These are phyloP conservation scores for Pseudevernia furfuracea DNA, from an alignment of 495 filamentous ascomycete species.

Conservation along the genomic window DNA sequence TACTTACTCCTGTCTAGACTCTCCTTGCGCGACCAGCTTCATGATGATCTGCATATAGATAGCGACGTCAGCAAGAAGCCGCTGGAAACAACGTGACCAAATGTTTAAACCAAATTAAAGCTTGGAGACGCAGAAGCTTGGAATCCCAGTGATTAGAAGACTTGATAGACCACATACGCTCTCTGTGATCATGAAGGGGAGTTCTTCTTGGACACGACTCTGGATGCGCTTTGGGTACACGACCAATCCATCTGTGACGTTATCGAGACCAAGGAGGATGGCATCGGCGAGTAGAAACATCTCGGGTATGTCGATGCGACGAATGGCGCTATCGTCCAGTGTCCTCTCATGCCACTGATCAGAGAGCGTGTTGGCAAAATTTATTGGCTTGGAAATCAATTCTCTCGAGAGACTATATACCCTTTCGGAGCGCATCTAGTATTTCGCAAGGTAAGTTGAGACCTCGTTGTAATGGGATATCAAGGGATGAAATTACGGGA, in stretches of 20 bases:
- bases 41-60: constrained; percentile 67
- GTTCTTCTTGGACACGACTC: too few relatives aligned
- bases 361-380: constrained; percentile 68
- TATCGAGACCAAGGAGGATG: constrained; percentile 70
- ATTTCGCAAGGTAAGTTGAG: constrained; percentile 30
- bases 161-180: not conserved
- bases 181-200: too few relatives aligned
- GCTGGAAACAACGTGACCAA: constrained; percentile 68
- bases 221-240: too few relatives aligned
- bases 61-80: constrained; percentile 64
- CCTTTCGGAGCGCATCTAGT: constrained; percentile 40
- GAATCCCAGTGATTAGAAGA: constrained; percentile 51
- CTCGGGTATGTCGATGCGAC: constrained; percentile 70
- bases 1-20: constrained; percentile 61
- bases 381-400: constrained; percentile 56
- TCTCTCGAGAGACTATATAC: constrained; percentile 72
- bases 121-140: constrained; percentile 49
- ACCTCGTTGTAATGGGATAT: constrained; percentile 44
- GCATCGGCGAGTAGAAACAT: constrained; percentile 77
- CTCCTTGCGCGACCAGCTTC: constrained; percentile 68
- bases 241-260: constrained; percentile 57
- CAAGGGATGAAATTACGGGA: not conserved
- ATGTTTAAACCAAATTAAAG: constrained; percentile 54
- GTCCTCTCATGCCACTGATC: constrained; percentile 73
- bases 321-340: constrained; percentile 53